phyloP scores from a whole-genome alignment of 2,329 filamentous ascomycete genomes.

The Penicillium sp. region DNA sequence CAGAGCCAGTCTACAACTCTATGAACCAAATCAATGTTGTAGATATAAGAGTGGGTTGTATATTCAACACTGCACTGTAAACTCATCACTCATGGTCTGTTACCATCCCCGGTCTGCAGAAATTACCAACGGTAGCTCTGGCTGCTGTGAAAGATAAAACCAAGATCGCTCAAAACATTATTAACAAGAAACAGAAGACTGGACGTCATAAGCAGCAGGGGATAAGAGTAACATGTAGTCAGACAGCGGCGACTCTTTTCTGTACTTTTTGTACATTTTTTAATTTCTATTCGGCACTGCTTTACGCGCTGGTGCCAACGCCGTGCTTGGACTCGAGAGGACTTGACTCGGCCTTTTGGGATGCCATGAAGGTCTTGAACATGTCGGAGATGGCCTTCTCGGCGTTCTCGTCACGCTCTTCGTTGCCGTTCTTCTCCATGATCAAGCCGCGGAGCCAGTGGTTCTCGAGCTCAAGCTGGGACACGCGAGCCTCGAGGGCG shows the following conservation, averaged over 20 bases:
- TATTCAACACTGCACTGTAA: conserved; percentile 16
- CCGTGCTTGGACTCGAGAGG: conserved; percentile 33
- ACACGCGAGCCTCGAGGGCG: conserved; percentile 69
- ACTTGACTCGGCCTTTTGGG: conserved; percentile 34
- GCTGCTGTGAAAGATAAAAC: conserved; percentile 9
- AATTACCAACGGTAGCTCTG: conserved; percentile 9
- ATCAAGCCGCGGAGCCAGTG: conserved; percentile 78
- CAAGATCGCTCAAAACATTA: conserved; percentile 19
- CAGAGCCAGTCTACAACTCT: not conserved
- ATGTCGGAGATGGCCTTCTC: conserved; percentile 48
- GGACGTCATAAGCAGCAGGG: conserved; percentile 12
- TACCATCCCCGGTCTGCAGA: conserved; percentile 15
- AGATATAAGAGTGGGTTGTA: not conserved
- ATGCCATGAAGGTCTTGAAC: conserved; percentile 42
- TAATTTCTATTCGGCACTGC: conserved; percentile 12
- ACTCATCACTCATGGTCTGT: conserved; percentile 20
- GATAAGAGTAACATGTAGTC: conserved; percentile 10
- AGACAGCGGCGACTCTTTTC: conserved; percentile 12
- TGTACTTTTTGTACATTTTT: conserved; percentile 11
- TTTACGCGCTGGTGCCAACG: conserved; percentile 29
- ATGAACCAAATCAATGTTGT: not conserved
- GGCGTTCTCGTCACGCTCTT: conserved; percentile 33
- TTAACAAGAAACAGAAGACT: conserved; percentile 21
- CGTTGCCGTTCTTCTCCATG: conserved; percentile 68
- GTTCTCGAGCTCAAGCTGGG: conserved; percentile 76